A percentile compares a stretch with the other conserved stretches of the same genome.
Conservation (phyloP, 352 stramenopile genomes). For the Globisporangium camurandrum region DNA sequence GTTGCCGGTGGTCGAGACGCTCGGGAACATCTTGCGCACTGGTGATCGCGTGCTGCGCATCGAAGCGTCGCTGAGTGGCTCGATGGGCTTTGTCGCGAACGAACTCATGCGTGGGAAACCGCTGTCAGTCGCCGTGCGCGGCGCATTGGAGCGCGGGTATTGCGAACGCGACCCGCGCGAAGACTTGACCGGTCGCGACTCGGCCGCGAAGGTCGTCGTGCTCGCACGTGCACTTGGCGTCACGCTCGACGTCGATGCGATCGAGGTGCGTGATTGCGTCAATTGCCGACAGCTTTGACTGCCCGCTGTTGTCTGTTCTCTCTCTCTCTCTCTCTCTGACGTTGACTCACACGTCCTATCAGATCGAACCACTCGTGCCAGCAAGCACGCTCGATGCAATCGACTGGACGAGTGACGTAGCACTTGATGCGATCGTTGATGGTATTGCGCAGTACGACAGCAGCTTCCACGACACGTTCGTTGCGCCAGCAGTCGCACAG, state of each 20-base stretch:
- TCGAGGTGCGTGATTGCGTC: constrained; percentile 15
- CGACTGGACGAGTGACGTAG: constrained; percentile 34
- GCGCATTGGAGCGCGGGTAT: constrained; percentile 44
- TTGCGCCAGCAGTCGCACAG: constrained; percentile 28
- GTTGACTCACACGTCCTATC: too few species aligned
- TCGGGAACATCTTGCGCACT: constrained; percentile 67
- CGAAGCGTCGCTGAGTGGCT: constrained; percentile 54
- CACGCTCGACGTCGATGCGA: constrained; percentile 31
- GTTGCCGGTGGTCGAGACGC: constrained; percentile 63
- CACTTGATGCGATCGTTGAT: constrained; percentile 36
- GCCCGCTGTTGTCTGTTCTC: not conserved
- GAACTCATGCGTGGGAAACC: constrained; percentile 63
- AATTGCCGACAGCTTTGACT: not conserved
- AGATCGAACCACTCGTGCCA: constrained; percentile 48
- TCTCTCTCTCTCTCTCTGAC: not conserved
- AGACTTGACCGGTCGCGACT: constrained; percentile 55
- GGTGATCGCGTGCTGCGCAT: constrained; percentile 58
- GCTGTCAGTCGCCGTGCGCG: constrained; percentile 45
- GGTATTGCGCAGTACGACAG: constrained; percentile 50
- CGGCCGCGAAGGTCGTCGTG: constrained; percentile 65
- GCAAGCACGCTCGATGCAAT: constrained; percentile 32
- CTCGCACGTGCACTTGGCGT: constrained; percentile 55
- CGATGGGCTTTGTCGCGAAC: constrained; percentile 69
- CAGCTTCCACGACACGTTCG: constrained; percentile 48
- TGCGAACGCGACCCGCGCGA: constrained; percentile 66